Percentiles rank a stretch among this genome's conserved stretches.
phyloP scores from a whole-genome alignment of 176 grass and related monocot genomes.

The Triticum urartu region DNA sequence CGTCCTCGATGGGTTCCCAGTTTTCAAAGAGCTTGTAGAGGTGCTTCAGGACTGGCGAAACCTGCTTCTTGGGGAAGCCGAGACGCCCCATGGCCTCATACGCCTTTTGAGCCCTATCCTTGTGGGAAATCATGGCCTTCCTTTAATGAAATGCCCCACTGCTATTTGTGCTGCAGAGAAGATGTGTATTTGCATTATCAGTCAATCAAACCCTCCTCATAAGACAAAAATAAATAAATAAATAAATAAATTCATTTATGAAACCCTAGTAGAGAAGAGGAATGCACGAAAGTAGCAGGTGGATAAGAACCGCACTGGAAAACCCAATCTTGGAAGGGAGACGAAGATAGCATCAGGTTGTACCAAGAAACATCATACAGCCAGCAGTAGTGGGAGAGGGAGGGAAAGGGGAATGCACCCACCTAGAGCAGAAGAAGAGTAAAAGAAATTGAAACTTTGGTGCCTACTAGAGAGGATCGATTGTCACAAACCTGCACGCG shows the following conservation, averaged over 20 bases:
- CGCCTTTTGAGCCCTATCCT: conserved; percentile 38
- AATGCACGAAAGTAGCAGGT: not conserved
- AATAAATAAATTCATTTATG: not conserved
- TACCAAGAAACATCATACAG: not conserved
- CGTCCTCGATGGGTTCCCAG: conserved; percentile 80
- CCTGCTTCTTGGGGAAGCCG: conserved; percentile 42
- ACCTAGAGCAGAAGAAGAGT: too few relatives aligned
- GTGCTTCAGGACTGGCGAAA: conserved; percentile 43
- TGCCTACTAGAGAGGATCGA: not conserved
- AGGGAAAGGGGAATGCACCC: not conserved
- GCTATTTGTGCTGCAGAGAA: not conserved
- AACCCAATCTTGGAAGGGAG: not conserved
- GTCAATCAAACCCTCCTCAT: not conserved
- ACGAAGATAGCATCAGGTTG: not conserved
- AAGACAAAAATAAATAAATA: not conserved
- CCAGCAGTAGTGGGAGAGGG: too few relatives aligned
- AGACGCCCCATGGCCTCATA: conserved; percentile 47
- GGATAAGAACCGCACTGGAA: not conserved
- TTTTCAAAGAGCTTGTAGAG: conserved; percentile 50
- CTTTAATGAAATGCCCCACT: not conserved
- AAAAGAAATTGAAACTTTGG: not conserved
- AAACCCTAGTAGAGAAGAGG: not conserved
- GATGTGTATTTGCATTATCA: not conserved
- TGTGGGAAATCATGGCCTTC: conserved; percentile 26
- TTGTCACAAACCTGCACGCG: not conserved